A percentile compares a stretch with the other conserved stretches of the same genome.
These are phyloP conservation scores for Lyophyllum decastes DNA, from an alignment of 768 basidiomycete genomes.

Conservation along the genomic window DNA sequence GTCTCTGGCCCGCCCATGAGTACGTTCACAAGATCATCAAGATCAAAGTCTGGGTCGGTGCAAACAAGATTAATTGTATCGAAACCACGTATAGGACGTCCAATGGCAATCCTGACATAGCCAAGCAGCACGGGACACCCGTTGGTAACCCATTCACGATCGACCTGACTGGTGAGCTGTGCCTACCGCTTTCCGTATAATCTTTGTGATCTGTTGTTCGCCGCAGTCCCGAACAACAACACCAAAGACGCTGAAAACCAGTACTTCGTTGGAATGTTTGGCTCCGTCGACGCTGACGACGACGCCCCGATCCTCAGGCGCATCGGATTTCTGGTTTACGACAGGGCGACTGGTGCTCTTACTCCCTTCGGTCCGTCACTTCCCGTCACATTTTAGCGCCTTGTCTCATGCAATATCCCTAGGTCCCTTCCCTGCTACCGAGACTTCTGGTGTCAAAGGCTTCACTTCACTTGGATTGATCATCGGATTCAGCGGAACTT, in stretches of 20 bases:
- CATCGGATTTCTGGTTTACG: background rate
- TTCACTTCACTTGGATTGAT: slow-evolving; percentile 8
- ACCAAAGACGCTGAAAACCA: background rate
- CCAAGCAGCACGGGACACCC: background rate
- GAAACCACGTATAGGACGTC: background rate
- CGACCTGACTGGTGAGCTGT: background rate
- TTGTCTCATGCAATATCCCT: background rate
- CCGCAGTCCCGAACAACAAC: background rate
- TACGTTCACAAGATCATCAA: background rate
- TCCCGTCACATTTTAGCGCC: background rate
- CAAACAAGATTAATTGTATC: background rate
- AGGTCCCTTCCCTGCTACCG: background rate
- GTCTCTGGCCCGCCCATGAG: background rate
- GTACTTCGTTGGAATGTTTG: background rate
- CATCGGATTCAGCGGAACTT: slow-evolving; percentile 2
- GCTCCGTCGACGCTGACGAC: background rate
- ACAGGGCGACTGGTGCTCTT: background rate
- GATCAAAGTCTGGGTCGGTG: background rate
- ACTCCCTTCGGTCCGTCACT: background rate
- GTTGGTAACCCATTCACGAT: too few species aligned
- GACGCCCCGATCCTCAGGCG: background rate
- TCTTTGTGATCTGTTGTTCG: background rate
- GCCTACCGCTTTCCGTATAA: too few species aligned
- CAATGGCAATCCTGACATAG: background rate
- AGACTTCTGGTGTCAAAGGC: background rate